phyloP scores from a whole-genome alignment of 768 basidiomycete genomes.

The Sarcomyxa edulis region DNA sequence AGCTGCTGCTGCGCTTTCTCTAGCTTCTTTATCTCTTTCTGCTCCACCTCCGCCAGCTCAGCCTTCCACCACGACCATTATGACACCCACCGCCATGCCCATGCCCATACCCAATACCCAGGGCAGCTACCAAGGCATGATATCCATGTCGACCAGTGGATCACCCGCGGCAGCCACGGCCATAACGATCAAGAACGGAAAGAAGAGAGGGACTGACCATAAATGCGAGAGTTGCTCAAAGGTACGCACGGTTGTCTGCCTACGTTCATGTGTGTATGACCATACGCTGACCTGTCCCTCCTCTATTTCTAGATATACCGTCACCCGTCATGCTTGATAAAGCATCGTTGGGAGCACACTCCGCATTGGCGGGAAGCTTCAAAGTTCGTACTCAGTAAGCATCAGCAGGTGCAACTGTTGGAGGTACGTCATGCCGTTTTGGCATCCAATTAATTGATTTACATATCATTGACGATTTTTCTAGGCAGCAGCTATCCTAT shows the following conservation, averaged over 20 bases:
- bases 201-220: slow-evolving; percentile 83
- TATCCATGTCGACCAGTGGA: neutral
- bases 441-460: slow-evolving; percentile 1
- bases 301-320: slow-evolving; percentile 60
- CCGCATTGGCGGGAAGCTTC: slow-evolving; percentile 93
- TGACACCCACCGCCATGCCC: neutral
- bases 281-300: neutral
- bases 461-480: slow-evolving; percentile 4
- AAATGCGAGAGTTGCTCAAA: slow-evolving; percentile 94
- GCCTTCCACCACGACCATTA: slow-evolving; percentile 23
- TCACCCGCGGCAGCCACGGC: slow-evolving; percentile 20
- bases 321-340: slow-evolving; percentile 92
- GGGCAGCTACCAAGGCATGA: neutral
- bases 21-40: slow-evolving; percentile 35
- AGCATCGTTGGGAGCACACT: slow-evolving; percentile 97
- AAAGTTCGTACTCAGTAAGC: slow-evolving; percentile 89
- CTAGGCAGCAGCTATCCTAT: slow-evolving; percentile 91
- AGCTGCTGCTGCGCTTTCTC: slow-evolving; percentile 32
- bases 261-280: slow-evolving; percentile 3
- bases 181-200: slow-evolving; percentile 37
- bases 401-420: slow-evolving; percentile 94
- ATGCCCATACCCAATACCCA: slow-evolving; percentile 1
- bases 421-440: slow-evolving; percentile 49
- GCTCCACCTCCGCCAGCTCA: slow-evolving; percentile 13
- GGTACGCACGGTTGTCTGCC: no score